phyloP scores from a whole-genome alignment of 345 rosid species.

The Eucalyptus erythrocorys region DNA sequence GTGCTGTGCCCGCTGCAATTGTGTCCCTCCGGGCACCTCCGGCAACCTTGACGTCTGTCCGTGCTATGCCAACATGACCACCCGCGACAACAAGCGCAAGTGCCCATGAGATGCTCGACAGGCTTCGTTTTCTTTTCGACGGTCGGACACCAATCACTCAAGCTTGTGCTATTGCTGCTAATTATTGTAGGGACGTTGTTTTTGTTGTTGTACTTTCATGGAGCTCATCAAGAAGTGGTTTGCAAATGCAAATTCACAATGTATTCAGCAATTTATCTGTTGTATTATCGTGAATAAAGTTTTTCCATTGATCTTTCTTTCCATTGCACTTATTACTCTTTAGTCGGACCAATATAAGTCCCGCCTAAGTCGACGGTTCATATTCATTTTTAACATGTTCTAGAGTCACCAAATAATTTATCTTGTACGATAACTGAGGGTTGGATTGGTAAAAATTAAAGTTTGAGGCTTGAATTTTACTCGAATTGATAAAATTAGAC shows the following conservation, averaged over 20 bases:
- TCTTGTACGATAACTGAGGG: not conserved
- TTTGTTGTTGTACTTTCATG: not conserved
- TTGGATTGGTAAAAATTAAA: not conserved
- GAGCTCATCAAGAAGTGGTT: not conserved
- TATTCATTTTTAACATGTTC: not conserved
- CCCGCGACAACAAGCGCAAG: conserved; percentile 57
- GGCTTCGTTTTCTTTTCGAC: not conserved
- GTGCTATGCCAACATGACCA: conserved; percentile 56
- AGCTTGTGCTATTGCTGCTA: not conserved
- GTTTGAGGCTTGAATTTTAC: not conserved
- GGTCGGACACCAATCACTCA: not conserved
- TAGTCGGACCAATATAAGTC: not conserved
- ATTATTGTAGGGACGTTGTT: not conserved
- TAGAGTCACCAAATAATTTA: not conserved
- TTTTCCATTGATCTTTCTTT: not conserved
- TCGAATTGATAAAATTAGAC: not conserved
- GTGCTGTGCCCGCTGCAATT: conserved; percentile 58
- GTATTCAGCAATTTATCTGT: not conserved
- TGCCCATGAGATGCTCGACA: conserved; percentile 32
- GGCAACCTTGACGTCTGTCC: conserved; percentile 51
- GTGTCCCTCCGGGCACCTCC: conserved; percentile 73
- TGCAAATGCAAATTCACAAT: not conserved
- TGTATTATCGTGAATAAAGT: not conserved
- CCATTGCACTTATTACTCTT: not conserved
- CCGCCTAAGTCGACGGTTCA: not conserved